Base-by-base conservation (phyloP, 83 land plant genomes). In the Larix sibirica region DNA sequence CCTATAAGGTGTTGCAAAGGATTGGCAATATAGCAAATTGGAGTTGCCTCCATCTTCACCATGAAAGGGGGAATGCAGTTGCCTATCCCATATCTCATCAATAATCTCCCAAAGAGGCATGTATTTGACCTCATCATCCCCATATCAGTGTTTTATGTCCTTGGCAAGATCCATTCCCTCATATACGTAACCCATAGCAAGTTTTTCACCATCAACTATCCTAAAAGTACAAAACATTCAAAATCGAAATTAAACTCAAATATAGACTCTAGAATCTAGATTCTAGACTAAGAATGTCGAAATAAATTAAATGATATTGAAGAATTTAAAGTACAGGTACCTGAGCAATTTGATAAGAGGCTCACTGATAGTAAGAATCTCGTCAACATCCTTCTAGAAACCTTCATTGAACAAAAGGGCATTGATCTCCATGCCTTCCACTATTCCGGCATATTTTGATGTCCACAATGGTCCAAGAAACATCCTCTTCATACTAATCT, bases 161-260 rank as follows among this genome's bases (percentile, higher is more conserved):
- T 92, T 92, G 7, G 91, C 90, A 62, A 44, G 85, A 14, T 87
- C 88, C 92, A 92, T 92, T 13, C 84, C 74, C 69, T 92, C 92
- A 47, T 92, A 92, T 24, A 92, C 85, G 23, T 66, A 90, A 10
- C 89, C 94, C 62, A 92, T 87, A 21, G 90, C 84, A n/a, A 88
- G 88, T 60, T 92, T 92, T 12, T 89, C 86, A 6, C 92, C 90
- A 21, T 89, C 68, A 24, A 90, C 90, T 71, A 88, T 33, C 16
- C 69, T 24, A 65, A 10, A 31, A 16, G 33, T 65, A 9, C 7
- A 2, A 24, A 31, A 26, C 17, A 3, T 10, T 3, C 13, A 65
- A 65, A 26, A 26, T 2, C 8, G 24, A 6, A 65, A 65, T 10
- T 24, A 65, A 12, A 65, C 36, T 1, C 0, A 33, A 33, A 33